Evolutionary conservation across 257 asterid genomes (phyloP).

Genomic region (Lithospermum erythrorhizon): DNA sequence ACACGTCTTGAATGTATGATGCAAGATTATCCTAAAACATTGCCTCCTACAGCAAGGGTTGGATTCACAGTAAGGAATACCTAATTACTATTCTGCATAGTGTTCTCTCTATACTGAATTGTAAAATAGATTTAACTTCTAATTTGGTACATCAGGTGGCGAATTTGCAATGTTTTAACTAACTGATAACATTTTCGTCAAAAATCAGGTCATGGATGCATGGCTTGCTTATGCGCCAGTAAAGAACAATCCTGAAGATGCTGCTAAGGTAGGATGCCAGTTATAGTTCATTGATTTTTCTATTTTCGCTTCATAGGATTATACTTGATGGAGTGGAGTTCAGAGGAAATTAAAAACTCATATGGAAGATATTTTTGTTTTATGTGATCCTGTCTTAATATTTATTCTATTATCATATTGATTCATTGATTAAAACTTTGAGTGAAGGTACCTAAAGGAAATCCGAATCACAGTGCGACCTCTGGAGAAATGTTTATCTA

Average conservation of each 20-base stretch:
- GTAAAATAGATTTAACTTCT: neutral
- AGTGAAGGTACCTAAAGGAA: conserved; percentile 82
- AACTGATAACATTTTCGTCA: conserved; percentile 3
- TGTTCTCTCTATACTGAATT: neutral
- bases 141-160: neutral
- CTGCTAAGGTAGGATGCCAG: conserved; percentile 65
- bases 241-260: conserved; percentile 98
- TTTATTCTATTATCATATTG: conserved; percentile 10
- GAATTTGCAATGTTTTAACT: neutral
- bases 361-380: neutral
- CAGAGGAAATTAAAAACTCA: too few species aligned
- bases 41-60: conserved; percentile 90
- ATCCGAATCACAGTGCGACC: conserved; percentile 98
- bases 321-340: too few species aligned
- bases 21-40: conserved; percentile 98
- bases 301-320: too few species aligned
- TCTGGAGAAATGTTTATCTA: conserved; percentile 99
- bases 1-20: conserved; percentile 99
- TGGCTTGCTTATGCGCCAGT: conserved; percentile 99
- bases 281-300: neutral
- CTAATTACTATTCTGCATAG: neutral
- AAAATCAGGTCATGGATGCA: conserved; percentile 62
- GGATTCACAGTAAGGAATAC: conserved; percentile 79
- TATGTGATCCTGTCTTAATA: neutral
- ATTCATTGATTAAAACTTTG: conserved; percentile 9